Evolutionary conservation across 257 asterid species (phyloP), one percentile per base, ranked within the genome.

Genomic region (Penstemon barbatus): DNA sequence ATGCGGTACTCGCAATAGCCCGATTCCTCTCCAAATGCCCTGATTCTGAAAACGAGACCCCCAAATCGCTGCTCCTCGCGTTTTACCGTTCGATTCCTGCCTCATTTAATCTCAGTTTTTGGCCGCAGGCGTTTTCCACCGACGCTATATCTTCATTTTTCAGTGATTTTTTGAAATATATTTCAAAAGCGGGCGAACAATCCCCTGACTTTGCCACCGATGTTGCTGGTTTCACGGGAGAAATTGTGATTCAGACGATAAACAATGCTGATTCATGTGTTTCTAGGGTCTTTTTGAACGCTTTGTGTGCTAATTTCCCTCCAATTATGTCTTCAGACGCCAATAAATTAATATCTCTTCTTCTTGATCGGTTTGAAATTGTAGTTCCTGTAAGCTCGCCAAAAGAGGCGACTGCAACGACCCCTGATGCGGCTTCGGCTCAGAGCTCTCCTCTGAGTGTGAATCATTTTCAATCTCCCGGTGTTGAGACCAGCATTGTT

Each of bases 91-190:
- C 96, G 36, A 87, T 89, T 77, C 97, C 97, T 5, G 73, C 79
- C 1, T 85, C 97, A 3, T 87, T 94, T 56, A 66, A 70, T 57
- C 79, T 55, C 53, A 71, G 75, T 40, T 94, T 91, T 78, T 94
- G 99, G 99, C 99, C 99, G 37, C 99, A 87, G 70, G 85, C 97
- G 3, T 86, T 83, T 66, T 70, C 87, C 9, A 12, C 60, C 3
- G 97, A 86, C 63, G 77, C 96, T 7, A 80, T 89, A 67, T 77
- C 88, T 13, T 79, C 89, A 0, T 89, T 94, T 74, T 94, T 69
- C 50, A 72, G 65, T 25, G 96, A 91, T 66, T 87, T 84, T 46
- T 72, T 94, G 74, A 53, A 56, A 57, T 94, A 86, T 71, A 60
- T 94, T 55, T 83, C 85, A 40, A 69, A 61, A 69, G 95, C 97